Evolutionary conservation across 495 filamentous ascomycete genomes (phyloP), one percentile per base, ranked within the genome.

Genomic region (Corynascus novoguineensis): DNA sequence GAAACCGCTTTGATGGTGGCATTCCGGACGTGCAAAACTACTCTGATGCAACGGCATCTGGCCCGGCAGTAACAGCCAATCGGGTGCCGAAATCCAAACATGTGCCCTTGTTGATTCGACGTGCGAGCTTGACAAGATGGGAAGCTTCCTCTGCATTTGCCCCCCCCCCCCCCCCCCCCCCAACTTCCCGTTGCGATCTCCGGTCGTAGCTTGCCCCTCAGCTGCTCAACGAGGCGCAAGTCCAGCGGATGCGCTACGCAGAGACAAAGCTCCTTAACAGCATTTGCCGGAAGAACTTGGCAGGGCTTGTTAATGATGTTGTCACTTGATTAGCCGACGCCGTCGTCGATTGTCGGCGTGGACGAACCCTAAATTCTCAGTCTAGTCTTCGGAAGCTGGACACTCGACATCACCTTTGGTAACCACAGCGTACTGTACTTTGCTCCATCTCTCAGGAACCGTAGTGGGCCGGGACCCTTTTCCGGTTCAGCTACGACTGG

Each of bases 71-170:
- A 14, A 3, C 21, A 25, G 24, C 67, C 67, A 70, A 70, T 70
- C 48, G 47, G 50, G 55, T 34, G 22, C 48, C 54, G 24, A 21
- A 10, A 60, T 60, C 34, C 17, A 45, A 27, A 57, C 67, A 68
- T 66, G 65, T 70, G 67, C 48, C 58, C 55, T 14, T 35, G 5
- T 50, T 52, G 49, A 54, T 58, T 62, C 51, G 55, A 49, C 14
- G n/a, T 38, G 59, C 60, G 52, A 64, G 53, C 52, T 55, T 61
- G 64, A 59, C 61, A 41, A 55, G 57, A 61, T 50, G 55, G 29
- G 24, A 37, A 54, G 32, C 46, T n/a, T n/a, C n/a, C n/a, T n/a
- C n/a, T n/a, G n/a, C n/a, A n/a, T n/a, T n/a, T n/a, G n/a, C n/a
- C n/a, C n/a, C n/a, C n/a, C n/a, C n/a, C n/a, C n/a, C n/a, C n/a